Evolutionary conservation across 148 eudicot species (phyloP), one percentile per base, ranked within the genome.

Genomic region (Cornus suecica): DNA sequence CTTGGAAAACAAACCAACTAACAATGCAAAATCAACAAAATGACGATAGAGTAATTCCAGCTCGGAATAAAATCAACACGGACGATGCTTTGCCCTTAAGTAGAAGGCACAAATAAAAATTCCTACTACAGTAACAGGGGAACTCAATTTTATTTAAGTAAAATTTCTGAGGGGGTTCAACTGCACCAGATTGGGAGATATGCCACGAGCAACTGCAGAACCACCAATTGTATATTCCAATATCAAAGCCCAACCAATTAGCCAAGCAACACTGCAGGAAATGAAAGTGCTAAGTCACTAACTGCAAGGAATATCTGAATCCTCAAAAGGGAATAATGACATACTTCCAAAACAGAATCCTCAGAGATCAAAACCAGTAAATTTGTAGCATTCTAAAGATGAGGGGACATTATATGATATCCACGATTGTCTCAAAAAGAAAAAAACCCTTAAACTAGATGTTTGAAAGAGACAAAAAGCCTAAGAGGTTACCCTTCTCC

Each of bases 211-310:
- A 79, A 92, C 91, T 64, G 97, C 92, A 58, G 97, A 74, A 52
- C 97, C 97, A 64, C 94, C 94, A 77, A 92, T 90, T 51, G 94
- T 92, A 78, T 92, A 92, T 77, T 92, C 97, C 80, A 92, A 75
- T 78, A 88, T 88, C 54, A 92, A 76, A 61, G 88, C 88, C 97
- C 97, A 92, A 26, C 97, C 97, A 78, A 92, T 86, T 64, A 95
- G 58, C 99, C 99, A 95, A 71, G 97, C 97, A 74, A 88, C 87
- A 71, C 97, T 92, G 90, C 69, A 80, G 66, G 18, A 25, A 66
- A 78, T 48, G 48, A 23, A 25, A 32, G 22, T 13, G 41, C 70
- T 10, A 74, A 74, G n/a, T 74, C 23, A 74, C 42, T 9, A n/a
- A 28, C 45, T 65, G 42, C 42, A 65, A 45, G 26, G 51, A 74